A percentile compares a stretch with the other conserved stretches of the same genome.
These are phyloP conservation scores for Colletotrichum zoysiae DNA, from an alignment of 2,329 filamentous ascomycete species.

Conservation along the genomic window DNA sequence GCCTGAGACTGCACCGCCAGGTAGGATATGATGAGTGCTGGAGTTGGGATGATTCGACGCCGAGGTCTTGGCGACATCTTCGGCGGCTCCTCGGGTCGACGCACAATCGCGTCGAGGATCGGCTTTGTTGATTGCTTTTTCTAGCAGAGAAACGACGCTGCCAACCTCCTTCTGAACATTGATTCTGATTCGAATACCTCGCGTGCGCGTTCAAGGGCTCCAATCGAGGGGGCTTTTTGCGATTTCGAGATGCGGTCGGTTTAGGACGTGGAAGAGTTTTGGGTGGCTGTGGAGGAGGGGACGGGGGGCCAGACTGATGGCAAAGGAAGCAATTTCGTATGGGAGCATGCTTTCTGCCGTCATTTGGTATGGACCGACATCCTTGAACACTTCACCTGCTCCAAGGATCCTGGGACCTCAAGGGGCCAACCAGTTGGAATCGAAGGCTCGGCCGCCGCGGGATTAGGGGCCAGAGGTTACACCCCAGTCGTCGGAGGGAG, in stretches of 20 bases:
- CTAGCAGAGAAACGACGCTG: constrained; percentile 24
- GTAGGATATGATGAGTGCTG: constrained; percentile 30
- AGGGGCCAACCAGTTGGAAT: constrained; percentile 15
- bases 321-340: constrained; percentile 35
- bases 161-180: constrained; percentile 20
- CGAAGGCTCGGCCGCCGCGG: constrained; percentile 30
- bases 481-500: constrained; percentile 30
- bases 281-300: constrained; percentile 37
- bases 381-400: constrained; percentile 26
- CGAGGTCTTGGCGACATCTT: constrained; percentile 35
- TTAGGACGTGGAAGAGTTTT: constrained; percentile 39
- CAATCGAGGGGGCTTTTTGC: not conserved
- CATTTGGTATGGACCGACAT: constrained; percentile 25
- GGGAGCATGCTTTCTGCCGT: not conserved
- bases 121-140: not conserved
- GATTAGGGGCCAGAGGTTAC: constrained; percentile 25
- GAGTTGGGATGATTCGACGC: constrained; percentile 20
- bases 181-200: constrained; percentile 2
- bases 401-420: constrained; percentile 8
- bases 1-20: constrained; percentile 23
- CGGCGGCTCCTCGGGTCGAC: constrained; percentile 16
- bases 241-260: constrained; percentile 17
- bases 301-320: constrained; percentile 16
- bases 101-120: constrained; percentile 22
- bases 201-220: constrained; percentile 2